Base-by-base conservation (phyloP, 164 flowering plant genomes). In the Kingdonia uniflora region DNA sequence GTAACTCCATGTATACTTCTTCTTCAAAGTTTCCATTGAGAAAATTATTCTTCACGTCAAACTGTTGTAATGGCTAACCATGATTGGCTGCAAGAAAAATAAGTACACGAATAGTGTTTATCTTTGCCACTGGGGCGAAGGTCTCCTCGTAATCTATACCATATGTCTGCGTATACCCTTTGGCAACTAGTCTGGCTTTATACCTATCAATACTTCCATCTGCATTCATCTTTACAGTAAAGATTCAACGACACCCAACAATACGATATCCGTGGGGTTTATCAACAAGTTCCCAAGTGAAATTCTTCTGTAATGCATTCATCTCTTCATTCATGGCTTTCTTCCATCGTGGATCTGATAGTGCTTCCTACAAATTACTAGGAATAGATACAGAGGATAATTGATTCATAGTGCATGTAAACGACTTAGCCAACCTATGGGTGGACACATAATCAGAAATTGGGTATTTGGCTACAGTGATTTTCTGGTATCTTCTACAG, bases 361-460 rank as follows among this genome's bases (percentile, higher is more conserved):
- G 23, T 2, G 52, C 16, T 15, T 49, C 52, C 2, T 49, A 35
- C 38, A 49, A 4, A 16, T 26, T 49, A 49, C 19, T 49, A n/a
- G 47, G 47, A 43, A 43, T 43, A 43, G 47, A 43, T 43, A 43
- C 47, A n/a, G 19, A n/a, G 14, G 47, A 43, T 43, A 43, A 43
- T 43, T 43, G 47, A 16, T 43, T 16, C 10, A 43, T 17, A 7
- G 19, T 19, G 19, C 17, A 19, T n/a, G 19, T 16, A n/a, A n/a
- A 19, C 20, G 47, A 43, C 21, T 43, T 19, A 17, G 47, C 11
- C 17, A 43, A 19, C 19, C 47, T 43, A 43, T 43, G 47, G 21
- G 17, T 43, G 14, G 47, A 43, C 47, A 43, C 20, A 43, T 14
- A 43, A 19, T 43, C 15, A 43, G 47, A 14, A n/a, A 43, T 43